Conservation (phyloP, 805 yeast species). For the Yarrowia hollandica region DNA sequence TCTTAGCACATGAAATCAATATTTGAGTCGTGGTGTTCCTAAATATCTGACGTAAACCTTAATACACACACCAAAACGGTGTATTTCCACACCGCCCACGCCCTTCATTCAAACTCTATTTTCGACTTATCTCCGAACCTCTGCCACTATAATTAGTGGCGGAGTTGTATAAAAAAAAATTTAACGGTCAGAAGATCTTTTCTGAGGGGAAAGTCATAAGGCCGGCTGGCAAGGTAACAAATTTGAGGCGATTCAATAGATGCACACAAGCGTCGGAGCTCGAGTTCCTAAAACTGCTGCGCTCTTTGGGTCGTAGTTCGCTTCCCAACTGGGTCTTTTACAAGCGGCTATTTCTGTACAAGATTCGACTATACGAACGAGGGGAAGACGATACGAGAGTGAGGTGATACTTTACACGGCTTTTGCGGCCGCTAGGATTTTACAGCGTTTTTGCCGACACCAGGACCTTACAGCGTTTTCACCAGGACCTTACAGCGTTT, state of each 20-base stretch:
- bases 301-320: background rate
- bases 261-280: too few relatives aligned
- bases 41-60: background rate
- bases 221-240: background rate
- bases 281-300: too few relatives aligned
- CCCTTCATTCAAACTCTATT: background rate
- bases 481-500: too few relatives aligned
- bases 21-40: background rate
- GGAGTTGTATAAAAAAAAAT: background rate
- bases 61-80: background rate
- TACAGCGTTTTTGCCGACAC: too few relatives aligned
- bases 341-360: too few relatives aligned
- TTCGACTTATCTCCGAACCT: background rate
- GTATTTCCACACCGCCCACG: too few relatives aligned
- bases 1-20: too few relatives aligned
- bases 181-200: background rate
- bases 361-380: background rate
- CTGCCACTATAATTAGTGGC: background rate
- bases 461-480: too few relatives aligned
- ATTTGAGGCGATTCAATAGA: background rate
- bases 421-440: too few relatives aligned
- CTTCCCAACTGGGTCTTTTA: background rate
- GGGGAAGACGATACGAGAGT: background rate
- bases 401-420: too few relatives aligned
- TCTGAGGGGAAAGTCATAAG: background rate